Evolutionary conservation across 441 rosid genomes (phyloP).

Genomic region (Isatis lusitanica): DNA sequence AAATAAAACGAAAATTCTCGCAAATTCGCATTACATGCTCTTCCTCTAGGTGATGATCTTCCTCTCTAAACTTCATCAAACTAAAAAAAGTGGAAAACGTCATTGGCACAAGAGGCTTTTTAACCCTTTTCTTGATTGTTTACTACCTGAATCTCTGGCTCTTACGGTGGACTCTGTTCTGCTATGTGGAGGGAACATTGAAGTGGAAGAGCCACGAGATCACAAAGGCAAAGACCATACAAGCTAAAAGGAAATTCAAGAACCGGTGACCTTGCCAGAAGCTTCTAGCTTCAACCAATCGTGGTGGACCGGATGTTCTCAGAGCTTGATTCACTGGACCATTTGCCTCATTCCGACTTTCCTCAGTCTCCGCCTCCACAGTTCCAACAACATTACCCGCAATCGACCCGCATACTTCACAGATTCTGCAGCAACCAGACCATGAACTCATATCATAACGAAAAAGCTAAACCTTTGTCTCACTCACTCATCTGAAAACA

Average conservation of each 20-base stretch:
- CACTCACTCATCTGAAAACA: not conserved
- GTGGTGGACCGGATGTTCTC: constrained; percentile 24
- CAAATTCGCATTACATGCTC: constrained; percentile 14
- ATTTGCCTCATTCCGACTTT: constrained; percentile 17
- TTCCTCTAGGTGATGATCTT: not conserved
- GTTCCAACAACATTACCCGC: constrained; percentile 33
- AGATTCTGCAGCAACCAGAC: constrained; percentile 33
- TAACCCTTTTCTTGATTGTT: not conserved
- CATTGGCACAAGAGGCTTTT: constrained; percentile 26
- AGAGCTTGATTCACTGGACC: constrained; percentile 25
- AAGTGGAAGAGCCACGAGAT: constrained; percentile 63
- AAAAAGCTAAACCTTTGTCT: not conserved
- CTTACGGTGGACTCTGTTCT: not conserved
- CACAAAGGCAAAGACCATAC: constrained; percentile 47
- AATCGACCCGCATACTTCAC: constrained; percentile 44
- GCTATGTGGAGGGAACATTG: constrained; percentile 39
- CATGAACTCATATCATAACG: not conserved
- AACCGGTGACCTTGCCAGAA: constrained; percentile 46
- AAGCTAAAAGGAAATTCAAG: constrained; percentile 45
- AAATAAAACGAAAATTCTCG: not conserved
- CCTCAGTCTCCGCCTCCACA: constrained; percentile 31
- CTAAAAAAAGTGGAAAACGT: constrained; percentile 8
- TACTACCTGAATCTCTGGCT: not conserved
- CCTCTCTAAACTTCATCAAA: constrained; percentile 17
- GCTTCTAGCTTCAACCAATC: constrained; percentile 31